Base-by-base conservation (phyloP, 2,329 filamentous ascomycete genomes). In the Alternaria solani region DNA sequence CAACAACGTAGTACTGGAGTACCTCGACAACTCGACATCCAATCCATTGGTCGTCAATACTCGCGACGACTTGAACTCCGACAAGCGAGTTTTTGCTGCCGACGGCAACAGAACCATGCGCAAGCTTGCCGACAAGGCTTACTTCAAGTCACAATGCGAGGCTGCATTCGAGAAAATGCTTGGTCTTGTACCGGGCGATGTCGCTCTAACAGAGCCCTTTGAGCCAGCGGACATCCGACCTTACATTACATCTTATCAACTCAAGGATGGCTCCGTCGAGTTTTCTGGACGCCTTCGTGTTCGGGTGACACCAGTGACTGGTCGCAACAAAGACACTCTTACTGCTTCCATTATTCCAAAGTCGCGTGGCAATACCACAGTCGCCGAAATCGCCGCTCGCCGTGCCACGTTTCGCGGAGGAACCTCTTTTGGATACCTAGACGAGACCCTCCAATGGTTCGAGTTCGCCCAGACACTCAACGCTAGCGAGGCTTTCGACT, bases 81-180 rank as follows among this genome's bases (percentile, higher is more conserved):
- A 79, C 51, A 67, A 73, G 47, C 67, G 74, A 16, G 68, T 79
- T 18, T 78, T 73, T 51, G 64, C 57, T 6, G 62, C 68, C 4
- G 76, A 78, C 57, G 63, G 59, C 38, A 76, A 77, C 42, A 63
- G 48, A 26, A 78, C 75, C 9, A 75, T 78, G 65, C 56, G 67
- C 8, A 64, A 63, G 30, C 64, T 79, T 8, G 62, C 63, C 14
- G 66, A 71, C n/a, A 16, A 49, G 7, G 55, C 59, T 6, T 63
- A 66, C 14, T 73, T 71, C 48, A 59, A 68, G 38, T 51, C 55
- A 0, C 59, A 63, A 23, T 73, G 70, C 43, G 52, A 65, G 20
- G 61, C 55, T 25, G 61, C 67, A 1, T 65, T 73, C 34, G 61
- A 57, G 7, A 58, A 66, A 20, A 67, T 72, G 65, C 59, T 72